These are phyloP conservation scores for Parathielavia hyrcaniae DNA, from an alignment of 495 filamentous ascomycete species.

Conservation along the genomic window DNA sequence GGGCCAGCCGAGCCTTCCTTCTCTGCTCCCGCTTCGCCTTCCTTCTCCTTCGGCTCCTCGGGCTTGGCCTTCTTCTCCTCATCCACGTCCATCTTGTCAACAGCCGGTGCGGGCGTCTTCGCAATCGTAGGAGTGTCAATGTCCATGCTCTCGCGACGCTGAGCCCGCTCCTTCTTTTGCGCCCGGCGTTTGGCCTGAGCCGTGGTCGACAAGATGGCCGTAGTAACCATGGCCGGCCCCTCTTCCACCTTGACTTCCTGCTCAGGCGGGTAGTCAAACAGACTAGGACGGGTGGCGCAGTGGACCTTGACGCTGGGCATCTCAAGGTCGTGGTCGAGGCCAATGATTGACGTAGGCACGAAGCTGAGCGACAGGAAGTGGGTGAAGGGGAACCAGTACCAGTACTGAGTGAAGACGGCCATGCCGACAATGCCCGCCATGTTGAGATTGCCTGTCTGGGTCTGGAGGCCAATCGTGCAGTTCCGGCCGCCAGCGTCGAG, in stretches of 20 bases:
- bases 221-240: constrained; percentile 88
- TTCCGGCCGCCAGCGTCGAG: constrained; percentile 98
- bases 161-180: constrained; percentile 62
- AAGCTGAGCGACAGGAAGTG: constrained; percentile 95
- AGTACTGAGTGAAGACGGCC: constrained; percentile 98
- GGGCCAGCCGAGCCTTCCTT: constrained; percentile 49
- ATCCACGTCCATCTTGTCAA: constrained; percentile 88
- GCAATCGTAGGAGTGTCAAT: constrained; percentile 74
- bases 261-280: constrained; percentile 97
- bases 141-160: constrained; percentile 81
- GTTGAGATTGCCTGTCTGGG: constrained; percentile 95
- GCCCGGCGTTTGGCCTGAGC: constrained; percentile 94
- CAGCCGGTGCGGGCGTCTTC: constrained; percentile 56
- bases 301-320: constrained; percentile 95
- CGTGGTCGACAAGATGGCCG: constrained; percentile 92
- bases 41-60: constrained; percentile 58
- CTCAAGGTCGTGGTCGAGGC: constrained; percentile 85
- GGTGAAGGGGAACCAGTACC: constrained; percentile 99
- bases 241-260: constrained; percentile 91
- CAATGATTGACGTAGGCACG: constrained; percentile 89
- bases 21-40: constrained; percentile 44
- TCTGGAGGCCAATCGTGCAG: constrained; percentile 95
- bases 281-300: constrained; percentile 85
- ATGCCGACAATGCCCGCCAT: constrained; percentile 96
- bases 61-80: constrained; percentile 56